These are phyloP conservation scores for Urostyla sp. DNA, from an alignment of 73 alveolate species.

Conservation along the genomic window DNA sequence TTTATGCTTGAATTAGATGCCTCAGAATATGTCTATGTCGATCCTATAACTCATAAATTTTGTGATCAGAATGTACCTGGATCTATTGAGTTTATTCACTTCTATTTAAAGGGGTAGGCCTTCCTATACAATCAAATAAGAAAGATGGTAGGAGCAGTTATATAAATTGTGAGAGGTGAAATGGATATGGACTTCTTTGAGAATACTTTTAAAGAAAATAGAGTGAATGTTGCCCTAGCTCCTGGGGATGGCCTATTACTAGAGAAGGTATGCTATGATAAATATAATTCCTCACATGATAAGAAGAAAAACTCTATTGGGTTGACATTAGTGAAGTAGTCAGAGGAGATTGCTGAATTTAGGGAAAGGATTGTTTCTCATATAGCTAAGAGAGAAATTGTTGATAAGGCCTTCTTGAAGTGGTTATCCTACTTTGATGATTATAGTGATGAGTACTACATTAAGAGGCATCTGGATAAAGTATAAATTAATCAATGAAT, in stretches of 20 bases:
- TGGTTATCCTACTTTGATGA: slow-evolving; percentile 56
- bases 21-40: background rate
- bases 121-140: slow-evolving; percentile 96
- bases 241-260: slow-evolving; percentile 83
- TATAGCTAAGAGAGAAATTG: slow-evolving; percentile 46
- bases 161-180: slow-evolving; percentile 66
- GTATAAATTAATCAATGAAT: background rate
- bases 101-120: slow-evolving; percentile 89
- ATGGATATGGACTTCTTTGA: slow-evolving; percentile 63
- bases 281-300: slow-evolving; percentile 17
- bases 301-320: slow-evolving; percentile 2
- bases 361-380: slow-evolving; percentile 35
- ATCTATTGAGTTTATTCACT: slow-evolving; percentile 80
- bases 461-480: background rate
- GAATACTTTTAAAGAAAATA: slow-evolving; percentile 65
- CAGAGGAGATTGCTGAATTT: slow-evolving; percentile 26
- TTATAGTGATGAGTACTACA: slow-evolving; percentile 16
- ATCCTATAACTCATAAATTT: background rate
- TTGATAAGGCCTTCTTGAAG: slow-evolving; percentile 11
- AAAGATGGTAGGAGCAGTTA: slow-evolving; percentile 93
- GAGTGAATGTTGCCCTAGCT: slow-evolving; percentile 69
- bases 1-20: slow-evolving; percentile 10
- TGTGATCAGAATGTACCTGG: slow-evolving; percentile 68
- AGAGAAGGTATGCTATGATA: slow-evolving; percentile 53
- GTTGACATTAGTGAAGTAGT: background rate